phyloP scores from a whole-genome alignment of 495 filamentous ascomycete species.

The Aspergillus biplanus region DNA sequence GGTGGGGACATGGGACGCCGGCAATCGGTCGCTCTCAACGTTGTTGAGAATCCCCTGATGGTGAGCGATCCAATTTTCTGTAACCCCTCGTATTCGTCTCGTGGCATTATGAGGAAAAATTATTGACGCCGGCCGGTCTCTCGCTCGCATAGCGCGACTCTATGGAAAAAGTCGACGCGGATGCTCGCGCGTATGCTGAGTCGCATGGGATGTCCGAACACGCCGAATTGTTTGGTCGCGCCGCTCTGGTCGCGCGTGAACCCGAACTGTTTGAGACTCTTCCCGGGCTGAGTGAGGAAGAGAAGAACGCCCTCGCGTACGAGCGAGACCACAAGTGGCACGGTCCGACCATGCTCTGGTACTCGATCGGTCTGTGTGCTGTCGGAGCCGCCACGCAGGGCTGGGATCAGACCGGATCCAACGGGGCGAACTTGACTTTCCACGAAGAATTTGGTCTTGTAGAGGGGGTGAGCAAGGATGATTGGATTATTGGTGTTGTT shows the following conservation, averaged over 20 bases:
- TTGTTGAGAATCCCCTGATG: constrained; percentile 48
- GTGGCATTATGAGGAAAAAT: not conserved
- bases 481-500: constrained; percentile 63
- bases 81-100: constrained; percentile 1
- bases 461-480: constrained; percentile 38
- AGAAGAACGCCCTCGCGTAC: constrained; percentile 29
- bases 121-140: not conserved
- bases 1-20: not conserved
- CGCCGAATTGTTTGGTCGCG: constrained; percentile 45
- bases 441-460: constrained; percentile 56
- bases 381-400: constrained; percentile 47
- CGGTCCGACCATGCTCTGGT: constrained; percentile 38
- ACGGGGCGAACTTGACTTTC: constrained; percentile 67
- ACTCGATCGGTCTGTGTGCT: constrained; percentile 38
- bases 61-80: constrained; percentile 25
- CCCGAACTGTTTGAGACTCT: constrained; percentile 23
- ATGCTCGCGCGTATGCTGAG: constrained; percentile 46
- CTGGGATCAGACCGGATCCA: constrained; percentile 72
- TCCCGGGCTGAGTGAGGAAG: constrained; percentile 27
- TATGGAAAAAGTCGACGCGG: constrained; percentile 32
- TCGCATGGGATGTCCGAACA: constrained; percentile 43
- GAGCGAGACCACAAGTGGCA: constrained; percentile 43
- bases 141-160: constrained; percentile 34
- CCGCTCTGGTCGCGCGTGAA: constrained; percentile 41
- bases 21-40: constrained; percentile 8